Conservation (phyloP, 192 early-diverging fungal genomes). For the Coemansia asiatica region DNA sequence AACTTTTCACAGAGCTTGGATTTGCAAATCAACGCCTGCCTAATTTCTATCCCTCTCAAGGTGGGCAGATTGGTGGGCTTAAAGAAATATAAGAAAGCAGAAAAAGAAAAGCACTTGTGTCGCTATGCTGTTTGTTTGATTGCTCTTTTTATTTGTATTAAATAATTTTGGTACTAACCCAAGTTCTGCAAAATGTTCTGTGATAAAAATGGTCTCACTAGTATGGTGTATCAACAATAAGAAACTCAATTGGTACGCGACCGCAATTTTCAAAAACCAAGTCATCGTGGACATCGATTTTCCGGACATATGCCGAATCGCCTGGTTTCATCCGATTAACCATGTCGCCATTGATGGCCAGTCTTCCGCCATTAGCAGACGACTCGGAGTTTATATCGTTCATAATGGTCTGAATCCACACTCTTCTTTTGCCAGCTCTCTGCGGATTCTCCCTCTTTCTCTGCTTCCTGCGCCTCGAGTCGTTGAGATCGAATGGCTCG, state of each 20-base stretch:
- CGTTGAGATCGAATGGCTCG: slow-evolving; percentile 41
- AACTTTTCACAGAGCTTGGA: too few relatives aligned
- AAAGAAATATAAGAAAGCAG: too few relatives aligned
- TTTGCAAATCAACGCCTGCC: too few relatives aligned
- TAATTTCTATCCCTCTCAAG: too few relatives aligned
- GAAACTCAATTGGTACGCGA: slow-evolving; percentile 39
- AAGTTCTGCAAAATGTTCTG: too few relatives aligned
- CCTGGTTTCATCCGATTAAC: slow-evolving; percentile 37
- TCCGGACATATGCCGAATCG: slow-evolving; percentile 45
- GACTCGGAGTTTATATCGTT: slow-evolving; percentile 25
- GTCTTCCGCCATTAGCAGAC: slow-evolving; percentile 25
- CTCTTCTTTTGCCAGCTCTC: slow-evolving; percentile 22
- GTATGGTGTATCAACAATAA: slow-evolving; percentile 45
- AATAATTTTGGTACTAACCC: too few relatives aligned
- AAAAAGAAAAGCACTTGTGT: too few relatives aligned
- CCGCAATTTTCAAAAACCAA: slow-evolving; percentile 43
- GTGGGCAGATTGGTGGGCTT: too few relatives aligned
- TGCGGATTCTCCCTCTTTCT: slow-evolving; percentile 12
- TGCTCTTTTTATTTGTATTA: too few relatives aligned
- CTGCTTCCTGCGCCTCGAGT: slow-evolving; percentile 21
- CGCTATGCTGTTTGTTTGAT: too few relatives aligned
- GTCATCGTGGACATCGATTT: slow-evolving; percentile 22
- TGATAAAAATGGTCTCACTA: too few relatives aligned
- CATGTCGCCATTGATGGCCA: slow-evolving; percentile 43
- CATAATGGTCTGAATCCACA: slow-evolving; percentile 48